phyloP scores from a whole-genome alignment of 1,284 basidiomycete genomes.

The Trametes polyzona region DNA sequence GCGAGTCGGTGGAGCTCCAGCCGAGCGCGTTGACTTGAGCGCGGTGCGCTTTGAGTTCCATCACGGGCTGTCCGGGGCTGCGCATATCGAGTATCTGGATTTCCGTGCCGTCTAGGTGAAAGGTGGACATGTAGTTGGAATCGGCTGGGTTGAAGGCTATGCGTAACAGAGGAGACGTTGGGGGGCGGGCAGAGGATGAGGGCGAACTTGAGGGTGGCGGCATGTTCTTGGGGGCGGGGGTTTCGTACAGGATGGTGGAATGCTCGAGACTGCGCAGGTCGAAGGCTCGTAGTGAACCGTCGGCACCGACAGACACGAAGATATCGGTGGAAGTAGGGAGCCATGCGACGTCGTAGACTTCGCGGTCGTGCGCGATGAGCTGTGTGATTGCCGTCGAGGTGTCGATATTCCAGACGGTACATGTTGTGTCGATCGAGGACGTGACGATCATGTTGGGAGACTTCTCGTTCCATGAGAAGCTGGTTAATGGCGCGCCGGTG shows the following conservation, averaged over 20 bases:
- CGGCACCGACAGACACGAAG: conserved; percentile 98
- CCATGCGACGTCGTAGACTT: conserved; percentile 98
- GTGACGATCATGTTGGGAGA: conserved; percentile 89
- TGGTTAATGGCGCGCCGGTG: conserved; percentile 88
- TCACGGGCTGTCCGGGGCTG: conserved; percentile 90
- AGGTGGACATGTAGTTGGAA: conserved; percentile 92
- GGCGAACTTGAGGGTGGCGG: conserved; percentile 57
- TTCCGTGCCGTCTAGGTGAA: conserved; percentile 86
- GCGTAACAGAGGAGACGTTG: conserved; percentile 80
- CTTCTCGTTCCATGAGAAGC: conserved; percentile 95
- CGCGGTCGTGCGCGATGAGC: conserved; percentile 96
- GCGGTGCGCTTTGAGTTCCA: conserved; percentile 84
- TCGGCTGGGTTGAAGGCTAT: conserved; percentile 88
- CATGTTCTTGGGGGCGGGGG: conserved; percentile 75
- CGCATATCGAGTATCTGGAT: conserved; percentile 95
- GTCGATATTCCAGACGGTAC: conserved; percentile 97
- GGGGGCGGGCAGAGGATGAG: conserved; percentile 64
- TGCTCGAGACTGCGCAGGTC: conserved; percentile 96
- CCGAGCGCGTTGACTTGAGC: conserved; percentile 81
- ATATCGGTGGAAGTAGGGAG: conserved; percentile 97
- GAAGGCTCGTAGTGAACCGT: conserved; percentile 95
- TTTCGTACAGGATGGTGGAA: conserved; percentile 98
- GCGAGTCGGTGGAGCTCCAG: conserved; percentile 84
- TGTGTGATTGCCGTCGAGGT: conserved; percentile 96
- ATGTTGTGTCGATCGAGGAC: conserved; percentile 95